Conservation (phyloP, 768 basidiomycete genomes). For the Rhodocollybia butyracea region DNA sequence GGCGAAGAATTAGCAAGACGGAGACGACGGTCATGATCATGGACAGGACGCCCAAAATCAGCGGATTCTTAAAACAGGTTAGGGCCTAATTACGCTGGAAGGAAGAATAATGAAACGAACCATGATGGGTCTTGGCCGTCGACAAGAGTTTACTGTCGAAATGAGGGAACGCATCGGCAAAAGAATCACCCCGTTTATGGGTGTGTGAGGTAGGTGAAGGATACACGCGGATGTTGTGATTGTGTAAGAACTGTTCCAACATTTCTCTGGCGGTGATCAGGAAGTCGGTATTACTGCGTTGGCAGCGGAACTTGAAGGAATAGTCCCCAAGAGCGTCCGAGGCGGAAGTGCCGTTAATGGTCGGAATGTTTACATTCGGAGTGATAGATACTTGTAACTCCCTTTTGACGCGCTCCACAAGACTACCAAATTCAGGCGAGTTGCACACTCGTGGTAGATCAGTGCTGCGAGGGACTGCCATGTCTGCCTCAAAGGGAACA, state of each 20-base stretch:
- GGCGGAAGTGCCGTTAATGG: conserved; percentile 44
- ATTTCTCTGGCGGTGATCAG: conserved; percentile 86
- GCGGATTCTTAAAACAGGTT: conserved; percentile 56
- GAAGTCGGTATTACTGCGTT: conserved; percentile 93
- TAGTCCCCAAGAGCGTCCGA: conserved; percentile 67
- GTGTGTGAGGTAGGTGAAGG: conserved; percentile 75
- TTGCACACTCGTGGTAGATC: conserved; percentile 75
- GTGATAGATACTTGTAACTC: conserved; percentile 90
- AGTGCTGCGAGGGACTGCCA: conserved; percentile 80
- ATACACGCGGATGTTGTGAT: conserved; percentile 80
- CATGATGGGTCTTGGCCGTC: conserved; percentile 61
- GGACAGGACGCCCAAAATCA: conserved; percentile 66
- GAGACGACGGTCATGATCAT: conserved; percentile 69
- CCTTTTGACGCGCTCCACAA: conserved; percentile 88
- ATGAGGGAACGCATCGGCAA: conserved; percentile 93
- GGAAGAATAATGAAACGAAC: conserved; percentile 25
- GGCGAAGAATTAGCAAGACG: conserved; percentile 88
- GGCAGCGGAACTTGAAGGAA: conserved; percentile 94
- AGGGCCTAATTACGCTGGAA: background rate
- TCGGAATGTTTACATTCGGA: conserved; percentile 66
- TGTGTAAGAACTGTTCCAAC: conserved; percentile 86
- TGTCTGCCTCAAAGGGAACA: conserved; percentile 94
- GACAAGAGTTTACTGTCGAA: conserved; percentile 94
- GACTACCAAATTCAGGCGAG: conserved; percentile 79
- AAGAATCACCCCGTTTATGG: conserved; percentile 87